phyloP scores from a whole-genome alignment of 768 basidiomycete genomes.

The Leccinum fibrillosum region DNA sequence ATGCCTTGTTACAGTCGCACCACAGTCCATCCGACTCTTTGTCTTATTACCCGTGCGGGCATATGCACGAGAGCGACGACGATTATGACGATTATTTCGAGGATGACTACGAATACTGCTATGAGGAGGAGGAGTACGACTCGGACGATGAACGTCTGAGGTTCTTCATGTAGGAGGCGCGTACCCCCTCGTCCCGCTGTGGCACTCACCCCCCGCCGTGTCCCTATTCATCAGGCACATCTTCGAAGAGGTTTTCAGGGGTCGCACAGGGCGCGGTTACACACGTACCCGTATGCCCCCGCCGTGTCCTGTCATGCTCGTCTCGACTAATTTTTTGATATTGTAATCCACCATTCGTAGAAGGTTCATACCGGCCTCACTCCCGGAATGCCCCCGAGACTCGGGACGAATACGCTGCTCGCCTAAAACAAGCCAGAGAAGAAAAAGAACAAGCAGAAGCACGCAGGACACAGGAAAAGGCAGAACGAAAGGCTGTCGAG shows the following conservation, averaged over 20 bases:
- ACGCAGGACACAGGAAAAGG: slow-evolving; percentile 44
- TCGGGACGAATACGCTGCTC: slow-evolving; percentile 50
- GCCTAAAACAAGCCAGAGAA: slow-evolving; percentile 47
- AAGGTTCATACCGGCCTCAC: slow-evolving; percentile 18
- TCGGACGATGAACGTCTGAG: slow-evolving; percentile 32
- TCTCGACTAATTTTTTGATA: slow-evolving; percentile 8
- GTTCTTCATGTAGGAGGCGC: slow-evolving; percentile 45
- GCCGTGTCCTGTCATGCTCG: slow-evolving; percentile 8
- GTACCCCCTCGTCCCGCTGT: not conserved
- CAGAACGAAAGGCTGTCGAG: slow-evolving; percentile 42
- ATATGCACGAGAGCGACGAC: slow-evolving; percentile 37
- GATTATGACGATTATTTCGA: slow-evolving; percentile 33
- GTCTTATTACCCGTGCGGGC: slow-evolving; percentile 11
- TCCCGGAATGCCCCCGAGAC: slow-evolving; percentile 37
- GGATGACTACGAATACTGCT: slow-evolving; percentile 29
- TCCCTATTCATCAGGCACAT: slow-evolving; percentile 37
- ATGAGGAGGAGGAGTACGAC: slow-evolving; percentile 30
- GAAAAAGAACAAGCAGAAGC: slow-evolving; percentile 53
- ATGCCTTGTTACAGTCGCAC: slow-evolving; percentile 56
- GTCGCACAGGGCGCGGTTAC: slow-evolving; percentile 30
- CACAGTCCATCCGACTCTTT: slow-evolving; percentile 34
- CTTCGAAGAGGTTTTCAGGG: slow-evolving; percentile 44
- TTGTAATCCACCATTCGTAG: slow-evolving; percentile 10
- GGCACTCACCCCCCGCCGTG: not conserved
- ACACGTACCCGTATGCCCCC: slow-evolving; percentile 27